A percentile compares a stretch with the other conserved stretches of the same genome.
phyloP scores from a whole-genome alignment of 371 early-diverging fungal species.

The Nematocida sp. region DNA sequence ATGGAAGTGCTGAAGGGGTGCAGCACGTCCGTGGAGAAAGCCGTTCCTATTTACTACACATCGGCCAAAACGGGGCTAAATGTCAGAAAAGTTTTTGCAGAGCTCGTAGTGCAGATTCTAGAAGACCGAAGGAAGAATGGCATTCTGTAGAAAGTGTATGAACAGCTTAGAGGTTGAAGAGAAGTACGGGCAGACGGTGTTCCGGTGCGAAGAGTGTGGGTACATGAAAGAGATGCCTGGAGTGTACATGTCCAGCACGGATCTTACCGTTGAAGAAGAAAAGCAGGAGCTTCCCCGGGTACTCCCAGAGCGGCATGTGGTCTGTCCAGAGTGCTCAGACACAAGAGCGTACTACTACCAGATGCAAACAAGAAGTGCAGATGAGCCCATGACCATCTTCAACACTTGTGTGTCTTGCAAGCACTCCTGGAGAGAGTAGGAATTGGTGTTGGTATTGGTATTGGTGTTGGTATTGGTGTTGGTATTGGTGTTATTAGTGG shows the following conservation, averaged over 20 bases:
- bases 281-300: conserved; percentile 45
- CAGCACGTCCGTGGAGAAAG: background rate
- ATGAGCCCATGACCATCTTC: conserved; percentile 69
- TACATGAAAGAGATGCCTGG: conserved; percentile 53
- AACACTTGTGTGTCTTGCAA: conserved; percentile 63
- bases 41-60: conserved; percentile 19
- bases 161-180: conserved; percentile 49
- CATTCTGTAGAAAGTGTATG: conserved; percentile 52
- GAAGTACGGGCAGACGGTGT: background rate
- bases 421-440: conserved; percentile 63
- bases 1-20: background rate
- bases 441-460: too few relatives aligned
- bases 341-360: conserved; percentile 84
- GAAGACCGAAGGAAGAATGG: conserved; percentile 10
- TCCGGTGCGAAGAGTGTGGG: conserved; percentile 55
- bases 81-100: conserved; percentile 21
- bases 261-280: conserved; percentile 35
- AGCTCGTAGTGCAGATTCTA: conserved; percentile 18
- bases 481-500: too few relatives aligned
- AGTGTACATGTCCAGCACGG: conserved; percentile 5
- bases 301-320: conserved; percentile 54
- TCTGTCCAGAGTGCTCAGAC: conserved; percentile 72
- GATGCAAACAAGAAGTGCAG: conserved; percentile 91
- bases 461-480: too few relatives aligned
- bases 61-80: conserved; percentile 28